Evolutionary conservation across 495 filamentous ascomycete genomes (phyloP).

Genomic region (Penicillium soppii): DNA sequence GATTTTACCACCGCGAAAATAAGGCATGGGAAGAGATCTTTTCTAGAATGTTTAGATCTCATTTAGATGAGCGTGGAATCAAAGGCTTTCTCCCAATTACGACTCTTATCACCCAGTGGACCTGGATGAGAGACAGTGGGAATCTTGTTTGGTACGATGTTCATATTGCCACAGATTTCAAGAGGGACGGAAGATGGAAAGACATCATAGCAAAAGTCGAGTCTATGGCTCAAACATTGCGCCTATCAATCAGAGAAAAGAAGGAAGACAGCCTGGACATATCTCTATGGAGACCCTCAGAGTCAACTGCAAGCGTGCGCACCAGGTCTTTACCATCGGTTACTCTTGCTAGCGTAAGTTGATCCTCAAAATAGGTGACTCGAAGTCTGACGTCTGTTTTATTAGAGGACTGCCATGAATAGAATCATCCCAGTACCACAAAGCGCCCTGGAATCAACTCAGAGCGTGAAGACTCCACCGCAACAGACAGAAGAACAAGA

Average conservation of each 20-base stretch:
- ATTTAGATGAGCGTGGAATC: constrained; percentile 23
- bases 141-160: constrained; percentile 28
- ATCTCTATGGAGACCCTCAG: neutral
- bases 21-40: constrained; percentile 20
- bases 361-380: neutral
- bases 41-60: constrained; percentile 14
- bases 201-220: constrained; percentile 19
- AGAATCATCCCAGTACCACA: too few species aligned
- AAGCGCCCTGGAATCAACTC: neutral
- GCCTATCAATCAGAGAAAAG: constrained; percentile 13
- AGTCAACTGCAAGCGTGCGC: neutral
- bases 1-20: constrained; percentile 21
- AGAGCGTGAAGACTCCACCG: neutral
- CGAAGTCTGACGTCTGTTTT: too few species aligned
- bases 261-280: constrained; percentile 12
- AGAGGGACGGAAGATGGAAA: constrained; percentile 15
- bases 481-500: neutral
- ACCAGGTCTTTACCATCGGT: neutral
- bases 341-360: neutral
- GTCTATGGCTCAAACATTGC: constrained; percentile 7
- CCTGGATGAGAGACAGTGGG: constrained; percentile 6
- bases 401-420: too few species aligned
- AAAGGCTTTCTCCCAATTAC: neutral
- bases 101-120: constrained; percentile 24
- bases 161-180: constrained; percentile 18